Conservation (phyloP, 2,329 filamentous ascomycete genomes). For the Penicillium sp. region DNA sequence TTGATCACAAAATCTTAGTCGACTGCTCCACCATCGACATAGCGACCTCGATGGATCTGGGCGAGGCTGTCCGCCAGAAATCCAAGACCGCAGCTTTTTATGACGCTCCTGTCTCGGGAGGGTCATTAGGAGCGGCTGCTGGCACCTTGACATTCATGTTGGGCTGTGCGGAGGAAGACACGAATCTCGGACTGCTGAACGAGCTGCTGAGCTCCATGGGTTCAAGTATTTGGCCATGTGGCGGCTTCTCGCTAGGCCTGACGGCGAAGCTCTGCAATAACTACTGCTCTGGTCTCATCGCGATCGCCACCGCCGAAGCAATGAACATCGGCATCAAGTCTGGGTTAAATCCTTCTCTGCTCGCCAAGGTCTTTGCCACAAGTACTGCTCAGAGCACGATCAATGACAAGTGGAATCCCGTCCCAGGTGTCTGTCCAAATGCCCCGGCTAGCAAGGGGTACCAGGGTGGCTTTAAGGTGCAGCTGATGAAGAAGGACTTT, state of each 20-base stretch:
- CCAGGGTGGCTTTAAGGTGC: background rate
- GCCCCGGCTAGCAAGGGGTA: background rate
- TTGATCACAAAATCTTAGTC: background rate
- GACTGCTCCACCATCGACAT: background rate
- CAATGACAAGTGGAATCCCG: background rate
- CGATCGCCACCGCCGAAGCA: background rate
- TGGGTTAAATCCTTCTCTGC: background rate
- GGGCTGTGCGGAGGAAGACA: background rate
- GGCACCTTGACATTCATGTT: background rate
- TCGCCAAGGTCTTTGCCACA: background rate
- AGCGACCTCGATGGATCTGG: background rate
- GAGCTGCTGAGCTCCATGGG: background rate
- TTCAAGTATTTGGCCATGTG: background rate
- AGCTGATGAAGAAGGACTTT: background rate
- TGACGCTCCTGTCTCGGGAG: background rate
- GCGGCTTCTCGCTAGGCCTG: background rate
- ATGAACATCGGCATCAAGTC: background rate
- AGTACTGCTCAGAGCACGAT: background rate
- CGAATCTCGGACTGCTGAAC: background rate
- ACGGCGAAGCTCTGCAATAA: background rate
- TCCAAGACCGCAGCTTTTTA: background rate
- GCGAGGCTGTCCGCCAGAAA: background rate
- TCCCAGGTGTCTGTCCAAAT: background rate
- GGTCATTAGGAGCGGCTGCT: background rate
- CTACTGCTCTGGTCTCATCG: background rate